These are phyloP conservation scores for Westerdykella sp. DNA, from an alignment of 2,329 filamentous ascomycete species.

Conservation along the genomic window DNA sequence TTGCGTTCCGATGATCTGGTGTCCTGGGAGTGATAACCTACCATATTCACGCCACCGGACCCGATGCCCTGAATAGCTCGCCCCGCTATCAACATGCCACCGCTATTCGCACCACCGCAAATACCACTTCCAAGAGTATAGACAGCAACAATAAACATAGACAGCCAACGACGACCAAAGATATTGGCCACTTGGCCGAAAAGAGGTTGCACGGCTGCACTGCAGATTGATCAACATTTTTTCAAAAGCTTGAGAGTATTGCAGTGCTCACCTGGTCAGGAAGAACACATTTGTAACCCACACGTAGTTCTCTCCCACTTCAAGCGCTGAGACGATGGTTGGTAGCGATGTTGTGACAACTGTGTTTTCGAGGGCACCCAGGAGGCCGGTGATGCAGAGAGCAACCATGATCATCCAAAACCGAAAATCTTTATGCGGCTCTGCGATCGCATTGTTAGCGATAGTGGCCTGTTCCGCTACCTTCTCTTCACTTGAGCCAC, in stretches of 20 bases:
- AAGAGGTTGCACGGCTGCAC: constrained; percentile 40
- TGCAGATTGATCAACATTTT: too few species aligned
- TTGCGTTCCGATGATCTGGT: too few species aligned
- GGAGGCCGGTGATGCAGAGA: constrained; percentile 14
- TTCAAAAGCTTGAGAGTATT: too few species aligned
- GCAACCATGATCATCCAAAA: constrained; percentile 23
- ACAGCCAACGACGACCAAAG: constrained; percentile 39
- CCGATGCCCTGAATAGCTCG: constrained; percentile 49
- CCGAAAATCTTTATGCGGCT: too few species aligned
- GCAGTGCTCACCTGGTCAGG: constrained; percentile 6
- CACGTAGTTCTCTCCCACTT: constrained; percentile 21
- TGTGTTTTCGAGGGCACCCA: constrained; percentile 24
- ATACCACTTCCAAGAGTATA: constrained; percentile 49
- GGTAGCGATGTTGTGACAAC: constrained; percentile 14
- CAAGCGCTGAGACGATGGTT: constrained; percentile 1
- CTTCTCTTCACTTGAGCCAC: too few species aligned
- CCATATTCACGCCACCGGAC: constrained; percentile 25
- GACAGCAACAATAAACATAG: constrained; percentile 15
- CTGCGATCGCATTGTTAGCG: too few species aligned
- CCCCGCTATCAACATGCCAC: constrained; percentile 46
- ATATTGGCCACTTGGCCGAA: constrained; percentile 44
- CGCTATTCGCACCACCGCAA: constrained; percentile 41
- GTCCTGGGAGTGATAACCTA: too few species aligned
- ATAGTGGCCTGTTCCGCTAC: too few species aligned
- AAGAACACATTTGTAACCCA: constrained; percentile 34